A percentile compares a stretch with the other conserved stretches of the same genome.
These are phyloP conservation scores for Rhododendron ovatum DNA, from an alignment of 148 eudicot genomes.

Conservation along the genomic window DNA sequence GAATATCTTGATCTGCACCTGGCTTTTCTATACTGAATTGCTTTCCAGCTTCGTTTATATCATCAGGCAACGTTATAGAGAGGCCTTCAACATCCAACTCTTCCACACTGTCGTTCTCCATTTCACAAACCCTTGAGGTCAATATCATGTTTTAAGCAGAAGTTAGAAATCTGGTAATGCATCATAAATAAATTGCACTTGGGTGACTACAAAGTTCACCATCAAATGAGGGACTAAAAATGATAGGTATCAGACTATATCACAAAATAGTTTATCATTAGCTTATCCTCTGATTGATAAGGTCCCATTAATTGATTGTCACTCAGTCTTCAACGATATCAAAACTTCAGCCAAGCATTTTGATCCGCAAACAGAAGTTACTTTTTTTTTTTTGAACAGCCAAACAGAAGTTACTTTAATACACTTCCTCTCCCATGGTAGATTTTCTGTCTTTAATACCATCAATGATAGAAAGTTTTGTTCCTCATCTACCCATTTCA, in stretches of 20 bases:
- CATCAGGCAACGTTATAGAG: conserved; percentile 80
- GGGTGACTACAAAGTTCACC: background rate
- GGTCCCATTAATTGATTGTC: background rate
- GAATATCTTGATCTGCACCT: conserved; percentile 56
- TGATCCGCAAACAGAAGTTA: background rate
- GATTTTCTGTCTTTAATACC: background rate
- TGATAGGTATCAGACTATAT: background rate
- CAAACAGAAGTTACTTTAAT: background rate
- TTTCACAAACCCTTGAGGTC: conserved; percentile 27
- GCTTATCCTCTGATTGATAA: background rate
- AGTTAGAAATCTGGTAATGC: background rate
- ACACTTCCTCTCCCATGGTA: background rate
- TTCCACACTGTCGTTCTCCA: conserved; percentile 41
- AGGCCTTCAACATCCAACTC: conserved; percentile 63
- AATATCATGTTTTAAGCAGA: background rate
- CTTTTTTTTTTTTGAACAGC: background rate
- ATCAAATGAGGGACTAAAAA: background rate
- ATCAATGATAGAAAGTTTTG: background rate
- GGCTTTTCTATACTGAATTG: conserved; percentile 69
- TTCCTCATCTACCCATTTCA: background rate
- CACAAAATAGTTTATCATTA: background rate
- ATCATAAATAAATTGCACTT: background rate
- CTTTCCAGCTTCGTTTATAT: conserved; percentile 66
- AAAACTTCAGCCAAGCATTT: background rate
- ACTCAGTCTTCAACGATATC: background rate